Evolutionary conservation across 2,329 filamentous ascomycete genomes (phyloP).

Genomic region (Trichophyton benhamiae): DNA sequence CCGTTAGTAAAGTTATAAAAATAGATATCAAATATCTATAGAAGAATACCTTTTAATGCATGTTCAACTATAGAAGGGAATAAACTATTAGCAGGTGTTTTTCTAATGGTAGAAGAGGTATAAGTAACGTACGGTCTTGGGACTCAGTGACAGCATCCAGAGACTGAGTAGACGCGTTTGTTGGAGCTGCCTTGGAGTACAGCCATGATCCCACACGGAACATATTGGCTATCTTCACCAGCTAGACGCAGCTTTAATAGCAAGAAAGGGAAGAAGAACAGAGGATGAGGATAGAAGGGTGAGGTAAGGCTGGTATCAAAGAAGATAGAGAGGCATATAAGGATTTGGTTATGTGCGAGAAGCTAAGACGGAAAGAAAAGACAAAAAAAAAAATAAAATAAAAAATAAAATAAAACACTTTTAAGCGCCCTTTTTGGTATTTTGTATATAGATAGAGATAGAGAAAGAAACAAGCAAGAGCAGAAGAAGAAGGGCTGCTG

Average conservation of each 20-base stretch:
- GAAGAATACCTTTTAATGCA: conserved; percentile 32
- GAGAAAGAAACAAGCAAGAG: too few relatives aligned
- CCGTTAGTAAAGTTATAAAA: background rate
- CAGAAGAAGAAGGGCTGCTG: background rate
- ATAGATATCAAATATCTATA: background rate
- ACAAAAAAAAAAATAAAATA: background rate
- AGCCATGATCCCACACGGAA: conserved; percentile 34
- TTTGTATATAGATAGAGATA: too few relatives aligned
- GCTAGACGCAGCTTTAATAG: background rate
- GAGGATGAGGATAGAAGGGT: background rate
- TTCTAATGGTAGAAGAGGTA: background rate
- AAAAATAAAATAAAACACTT: background rate
- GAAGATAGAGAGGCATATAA: background rate
- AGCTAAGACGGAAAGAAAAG: background rate
- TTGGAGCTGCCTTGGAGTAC: conserved; percentile 29
- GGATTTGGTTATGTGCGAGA: background rate
- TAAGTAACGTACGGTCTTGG: conserved; percentile 32
- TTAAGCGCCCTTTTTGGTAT: too few relatives aligned
- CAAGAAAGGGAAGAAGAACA: background rate
- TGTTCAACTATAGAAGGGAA: conserved; percentile 23
- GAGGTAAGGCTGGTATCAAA: background rate
- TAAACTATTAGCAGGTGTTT: conserved; percentile 14
- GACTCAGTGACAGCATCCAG: conserved; percentile 47
- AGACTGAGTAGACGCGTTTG: conserved; percentile 40
- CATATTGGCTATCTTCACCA: conserved; percentile 19